phyloP scores from a whole-genome alignment of 2,329 filamentous ascomycete genomes.

The Balansia obtecta region DNA sequence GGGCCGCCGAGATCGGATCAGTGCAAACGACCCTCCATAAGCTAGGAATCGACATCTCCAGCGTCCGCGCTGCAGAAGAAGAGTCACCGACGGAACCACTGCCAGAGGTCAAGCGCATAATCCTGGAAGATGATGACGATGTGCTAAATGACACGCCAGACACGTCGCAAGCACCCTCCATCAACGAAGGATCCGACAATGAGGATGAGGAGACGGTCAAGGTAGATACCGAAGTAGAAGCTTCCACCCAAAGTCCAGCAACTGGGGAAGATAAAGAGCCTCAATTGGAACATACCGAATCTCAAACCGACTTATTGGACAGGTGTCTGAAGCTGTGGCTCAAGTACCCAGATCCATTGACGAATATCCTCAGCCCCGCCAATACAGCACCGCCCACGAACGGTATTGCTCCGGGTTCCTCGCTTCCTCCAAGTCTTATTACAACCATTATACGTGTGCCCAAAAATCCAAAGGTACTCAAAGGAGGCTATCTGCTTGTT shows the following conservation, averaged over 20 bases:
- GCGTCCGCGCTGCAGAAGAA: conserved; percentile 18
- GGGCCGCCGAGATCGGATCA: conserved; percentile 69
- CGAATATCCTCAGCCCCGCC: conserved; percentile 41
- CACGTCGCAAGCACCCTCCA: conserved; percentile 30
- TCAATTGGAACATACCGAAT: conserved; percentile 29
- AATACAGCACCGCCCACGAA: conserved; percentile 59
- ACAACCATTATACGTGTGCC: conserved; percentile 65
- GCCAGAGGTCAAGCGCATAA: conserved; percentile 25
- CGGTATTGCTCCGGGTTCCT: conserved; percentile 38
- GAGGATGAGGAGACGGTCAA: conserved; percentile 13
- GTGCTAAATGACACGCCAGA: conserved; percentile 46
- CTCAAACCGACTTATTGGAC: conserved; percentile 34
- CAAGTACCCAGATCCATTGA: conserved; percentile 43
- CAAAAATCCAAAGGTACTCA: conserved; percentile 72
- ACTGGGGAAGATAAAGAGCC: neutral
- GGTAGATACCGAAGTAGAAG: conserved; percentile 8
- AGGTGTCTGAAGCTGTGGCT: conserved; percentile 54
- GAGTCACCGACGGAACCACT: conserved; percentile 24
- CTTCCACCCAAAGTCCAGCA: conserved; percentile 13
- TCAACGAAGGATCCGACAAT: conserved; percentile 17
- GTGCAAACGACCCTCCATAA: conserved; percentile 54
- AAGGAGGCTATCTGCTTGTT: conserved; percentile 77
- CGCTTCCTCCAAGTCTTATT: conserved; percentile 50
- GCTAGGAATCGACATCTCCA: conserved; percentile 36
- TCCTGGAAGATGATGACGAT: conserved; percentile 44